These are phyloP conservation scores for Ustanciosporium gigantosporum DNA, from an alignment of 1,284 basidiomycete species.

Conservation along the genomic window DNA sequence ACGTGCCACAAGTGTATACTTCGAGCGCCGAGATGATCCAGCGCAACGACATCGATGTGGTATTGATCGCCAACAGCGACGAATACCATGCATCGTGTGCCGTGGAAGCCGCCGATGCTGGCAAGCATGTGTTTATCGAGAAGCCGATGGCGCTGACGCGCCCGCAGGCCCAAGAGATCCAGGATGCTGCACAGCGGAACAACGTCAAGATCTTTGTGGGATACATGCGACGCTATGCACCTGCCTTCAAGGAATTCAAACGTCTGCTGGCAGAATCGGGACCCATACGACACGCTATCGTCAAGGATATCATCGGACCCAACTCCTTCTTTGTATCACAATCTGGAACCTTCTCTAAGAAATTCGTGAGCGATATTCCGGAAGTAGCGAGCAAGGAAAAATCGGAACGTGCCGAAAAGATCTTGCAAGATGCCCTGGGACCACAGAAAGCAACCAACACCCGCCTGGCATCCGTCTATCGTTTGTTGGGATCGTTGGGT, in stretches of 20 bases:
- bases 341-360: constrained; percentile 57
- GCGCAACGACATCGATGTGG: constrained; percentile 53
- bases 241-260: constrained; percentile 60
- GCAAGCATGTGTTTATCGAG: constrained; percentile 47
- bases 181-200: constrained; percentile 14
- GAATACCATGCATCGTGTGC: constrained; percentile 41
- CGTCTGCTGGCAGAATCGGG: constrained; percentile 54
- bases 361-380: constrained; percentile 54
- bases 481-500: constrained; percentile 59
- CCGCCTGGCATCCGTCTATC: constrained; percentile 53
- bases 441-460: constrained; percentile 21
- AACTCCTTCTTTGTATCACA: constrained; percentile 62
- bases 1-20: constrained; percentile 34
- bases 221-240: constrained; percentile 63
- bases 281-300: constrained; percentile 60
- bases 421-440: constrained; percentile 43
- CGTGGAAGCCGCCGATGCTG: constrained; percentile 27
- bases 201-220: constrained; percentile 60
- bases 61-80: constrained; percentile 44
- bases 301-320: constrained; percentile 63
- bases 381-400: constrained; percentile 10
- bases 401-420: constrained; percentile 11
- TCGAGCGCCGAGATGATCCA: constrained; percentile 44
- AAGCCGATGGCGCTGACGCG: constrained; percentile 48
- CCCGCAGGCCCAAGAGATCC: constrained; percentile 25